phyloP scores from a whole-genome alignment of 306 rosid species.

The Fragaria ananassa region DNA sequence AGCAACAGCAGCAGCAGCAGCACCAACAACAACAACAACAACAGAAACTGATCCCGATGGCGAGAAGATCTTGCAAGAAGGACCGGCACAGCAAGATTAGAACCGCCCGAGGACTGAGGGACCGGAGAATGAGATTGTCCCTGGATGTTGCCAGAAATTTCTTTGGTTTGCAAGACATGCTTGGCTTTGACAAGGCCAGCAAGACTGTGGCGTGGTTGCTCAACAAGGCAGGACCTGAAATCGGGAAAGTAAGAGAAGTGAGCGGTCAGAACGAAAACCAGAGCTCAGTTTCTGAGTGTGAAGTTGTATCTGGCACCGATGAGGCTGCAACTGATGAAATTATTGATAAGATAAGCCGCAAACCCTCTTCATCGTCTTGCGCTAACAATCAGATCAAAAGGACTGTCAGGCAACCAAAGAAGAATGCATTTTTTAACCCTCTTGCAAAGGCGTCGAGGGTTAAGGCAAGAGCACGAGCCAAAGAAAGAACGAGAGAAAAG shows the following conservation, averaged over 20 bases:
- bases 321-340: slow-evolving; percentile 36
- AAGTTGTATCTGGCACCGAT: slow-evolving; percentile 58
- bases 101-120: slow-evolving; percentile 64
- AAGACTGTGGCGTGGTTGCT: slow-evolving; percentile 90
- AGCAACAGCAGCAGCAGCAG: neutral
- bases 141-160: slow-evolving; percentile 68
- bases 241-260: slow-evolving; percentile 47
- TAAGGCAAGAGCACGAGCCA: slow-evolving; percentile 73
- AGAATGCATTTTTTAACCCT: neutral
- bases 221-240: slow-evolving; percentile 47
- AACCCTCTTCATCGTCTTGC: neutral
- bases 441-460: slow-evolving; percentile 55
- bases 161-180: slow-evolving; percentile 77
- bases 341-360: neutral
- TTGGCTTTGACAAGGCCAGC: slow-evolving; percentile 85
- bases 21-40: neutral
- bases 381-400: neutral
- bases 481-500: slow-evolving; percentile 58
- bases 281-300: slow-evolving; percentile 60
- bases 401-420: neutral
- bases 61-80: slow-evolving; percentile 51
- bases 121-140: slow-evolving; percentile 86
- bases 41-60: slow-evolving; percentile 25
- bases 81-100: slow-evolving; percentile 92
- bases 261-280: neutral